phyloP scores from a whole-genome alignment of 345 rosid species.

The Kernera saxatilis region DNA sequence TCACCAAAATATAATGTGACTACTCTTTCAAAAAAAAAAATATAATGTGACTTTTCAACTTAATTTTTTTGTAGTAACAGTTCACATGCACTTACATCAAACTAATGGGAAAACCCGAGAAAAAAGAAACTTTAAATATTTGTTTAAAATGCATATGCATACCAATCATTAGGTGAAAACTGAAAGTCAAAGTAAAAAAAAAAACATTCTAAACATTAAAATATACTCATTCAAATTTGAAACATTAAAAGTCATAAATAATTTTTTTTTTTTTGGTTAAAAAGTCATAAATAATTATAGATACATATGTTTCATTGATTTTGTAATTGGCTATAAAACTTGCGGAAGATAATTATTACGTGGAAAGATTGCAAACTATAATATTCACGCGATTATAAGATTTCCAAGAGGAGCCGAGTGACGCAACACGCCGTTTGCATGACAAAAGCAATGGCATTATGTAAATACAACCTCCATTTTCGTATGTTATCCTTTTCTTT shows the following conservation, averaged over 20 bases:
- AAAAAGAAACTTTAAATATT: neutral
- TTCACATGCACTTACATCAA: neutral
- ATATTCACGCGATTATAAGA: neutral
- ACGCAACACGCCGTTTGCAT: constrained; percentile 32
- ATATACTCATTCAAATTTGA: neutral
- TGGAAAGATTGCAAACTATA: constrained; percentile 8
- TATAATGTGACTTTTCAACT: neutral
- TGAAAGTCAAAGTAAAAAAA: neutral
- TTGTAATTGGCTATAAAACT: neutral
- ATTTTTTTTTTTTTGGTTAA: too few species aligned
- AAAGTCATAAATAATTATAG: neutral
- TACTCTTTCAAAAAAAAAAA: neutral
- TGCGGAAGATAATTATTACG: neutral
- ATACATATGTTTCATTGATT: neutral
- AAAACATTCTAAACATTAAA: neutral
- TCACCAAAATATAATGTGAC: neutral
- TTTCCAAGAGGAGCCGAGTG: neutral
- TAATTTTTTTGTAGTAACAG: neutral
- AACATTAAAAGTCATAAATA: neutral
- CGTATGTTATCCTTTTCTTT: neutral
- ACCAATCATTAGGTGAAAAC: neutral
- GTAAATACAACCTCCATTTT: neutral
- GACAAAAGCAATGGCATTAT: constrained; percentile 18
- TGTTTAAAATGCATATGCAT: neutral
- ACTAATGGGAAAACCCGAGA: neutral